Evolutionary conservation across 225 moss, liverwort and hornwort genomes (phyloP), one percentile per base, ranked within the genome.

Genomic region (Marchantia polymorpha): DNA sequence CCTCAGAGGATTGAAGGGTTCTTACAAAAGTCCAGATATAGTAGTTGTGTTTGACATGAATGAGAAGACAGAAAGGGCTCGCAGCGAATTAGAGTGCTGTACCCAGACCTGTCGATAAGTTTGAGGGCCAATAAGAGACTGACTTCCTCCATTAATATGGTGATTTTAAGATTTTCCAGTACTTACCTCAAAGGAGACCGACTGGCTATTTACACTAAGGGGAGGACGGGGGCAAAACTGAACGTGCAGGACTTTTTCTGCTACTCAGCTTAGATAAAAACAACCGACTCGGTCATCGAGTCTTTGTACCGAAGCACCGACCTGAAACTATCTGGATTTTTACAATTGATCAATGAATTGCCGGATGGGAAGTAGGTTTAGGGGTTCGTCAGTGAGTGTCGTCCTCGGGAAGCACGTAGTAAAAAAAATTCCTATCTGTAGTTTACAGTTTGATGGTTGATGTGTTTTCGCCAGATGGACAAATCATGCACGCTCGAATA

Each of bases 401-500:
- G 10, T 49, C 47, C 65, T 71, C 47, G 8, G n/a, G 71, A 0
- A 49, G 58, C 58, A 19, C 7, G 22, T 61, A 23, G 65, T 4
- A 67, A 10, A 6, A 64, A 67, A n/a, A n/a, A 50, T 15, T 46
- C 23, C n/a, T 47, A 12, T 56, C 58, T 59, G 39, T 59, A 75
- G 59, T 75, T 75, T 75, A 75, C 75, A 75, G 75, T 9, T 71
- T n/a, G 31, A 75, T 20, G 31, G 75, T 19, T 69, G 54, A 72
- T 26, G 46, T 26, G 14, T 69, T 78, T 64, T 81, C 53, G 23
- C 56, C 77, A 1, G 68, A 70, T 64, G 87, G 87, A 58, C 59
- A 76, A 47, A 84, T 65, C 75, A 87, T 79, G 56, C 87, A 87
- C 17, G 87, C 87, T 63, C 87, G 81, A 55, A 87, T 87, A 30